Percentiles rank a stretch among this genome's conserved stretches.
Conservation (phyloP, 2,329 filamentous ascomycete genomes). For the Tolypocladium guangdongense region DNA sequence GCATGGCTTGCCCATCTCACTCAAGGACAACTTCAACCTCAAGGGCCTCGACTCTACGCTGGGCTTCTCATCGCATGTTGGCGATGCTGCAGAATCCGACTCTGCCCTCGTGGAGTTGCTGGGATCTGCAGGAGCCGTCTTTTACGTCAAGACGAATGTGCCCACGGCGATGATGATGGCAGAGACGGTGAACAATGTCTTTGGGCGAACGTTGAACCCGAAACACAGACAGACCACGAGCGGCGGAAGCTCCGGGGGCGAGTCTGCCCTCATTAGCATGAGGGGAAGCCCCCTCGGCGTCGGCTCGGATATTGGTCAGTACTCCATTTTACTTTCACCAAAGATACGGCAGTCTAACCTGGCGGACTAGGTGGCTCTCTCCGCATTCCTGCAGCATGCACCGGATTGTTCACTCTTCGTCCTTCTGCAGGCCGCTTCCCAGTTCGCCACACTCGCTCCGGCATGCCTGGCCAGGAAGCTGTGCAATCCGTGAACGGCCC, state of each 20-base stretch:
- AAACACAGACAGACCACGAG: conserved; percentile 46
- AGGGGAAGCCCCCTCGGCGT: conserved; percentile 48
- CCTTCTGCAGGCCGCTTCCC: conserved; percentile 51
- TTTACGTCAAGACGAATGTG: conserved; percentile 47
- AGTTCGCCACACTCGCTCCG: conserved; percentile 39
- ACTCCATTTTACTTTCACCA: not conserved
- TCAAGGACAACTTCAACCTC: conserved; percentile 64
- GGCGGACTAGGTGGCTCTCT: conserved; percentile 35
- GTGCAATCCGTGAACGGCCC: conserved; percentile 55
- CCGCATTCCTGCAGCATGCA: conserved; percentile 42
- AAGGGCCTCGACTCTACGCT: conserved; percentile 48
- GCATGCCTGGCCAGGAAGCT: conserved; percentile 54
- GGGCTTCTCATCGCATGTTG: conserved; percentile 52
- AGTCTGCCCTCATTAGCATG: conserved; percentile 51
- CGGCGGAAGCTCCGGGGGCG: conserved; percentile 58
- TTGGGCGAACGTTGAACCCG: conserved; percentile 53
- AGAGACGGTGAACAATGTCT: conserved; percentile 54
- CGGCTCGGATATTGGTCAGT: conserved; percentile 48
- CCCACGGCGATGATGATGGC: conserved; percentile 59
- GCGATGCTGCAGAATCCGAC: conserved; percentile 39
- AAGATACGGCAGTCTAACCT: not conserved
- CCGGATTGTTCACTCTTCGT: conserved; percentile 44
- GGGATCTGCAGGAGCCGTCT: conserved; percentile 36
- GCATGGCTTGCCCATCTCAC: conserved; percentile 52
- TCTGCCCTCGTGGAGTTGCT: conserved; percentile 30